phyloP scores from a whole-genome alignment of 495 filamentous ascomycete species.

The Alectoria sarmentosa region DNA sequence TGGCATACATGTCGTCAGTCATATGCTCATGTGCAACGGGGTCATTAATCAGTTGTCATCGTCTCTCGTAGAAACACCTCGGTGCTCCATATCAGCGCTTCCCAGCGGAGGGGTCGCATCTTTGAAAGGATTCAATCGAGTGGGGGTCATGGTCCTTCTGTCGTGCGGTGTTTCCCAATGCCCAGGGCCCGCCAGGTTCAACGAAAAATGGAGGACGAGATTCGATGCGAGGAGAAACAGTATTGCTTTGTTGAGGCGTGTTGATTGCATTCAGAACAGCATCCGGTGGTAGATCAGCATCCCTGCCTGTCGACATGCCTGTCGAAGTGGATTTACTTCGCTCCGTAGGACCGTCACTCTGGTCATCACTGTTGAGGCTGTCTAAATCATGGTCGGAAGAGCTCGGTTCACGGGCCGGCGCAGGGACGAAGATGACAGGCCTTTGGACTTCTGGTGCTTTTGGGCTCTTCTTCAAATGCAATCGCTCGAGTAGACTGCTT shows the following conservation, averaged over 20 bases:
- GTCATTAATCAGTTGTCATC: not conserved
- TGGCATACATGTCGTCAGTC: not conserved
- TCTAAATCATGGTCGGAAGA: constrained; percentile 1
- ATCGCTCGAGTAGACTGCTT: constrained; percentile 26
- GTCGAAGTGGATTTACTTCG: constrained; percentile 4
- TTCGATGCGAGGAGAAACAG: not conserved
- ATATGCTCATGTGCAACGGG: not conserved
- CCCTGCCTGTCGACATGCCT: not conserved
- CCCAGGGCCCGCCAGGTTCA: not conserved
- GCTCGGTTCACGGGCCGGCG: constrained; percentile 42
- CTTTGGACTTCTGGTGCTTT: constrained; percentile 33
- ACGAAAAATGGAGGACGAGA: not conserved
- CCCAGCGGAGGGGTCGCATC: not conserved
- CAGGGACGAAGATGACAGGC: constrained; percentile 62
- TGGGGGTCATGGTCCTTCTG: not conserved
- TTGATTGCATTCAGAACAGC: constrained; percentile 19
- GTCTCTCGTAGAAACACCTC: not conserved
- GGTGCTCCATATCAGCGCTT: not conserved
- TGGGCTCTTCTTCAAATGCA: constrained; percentile 27
- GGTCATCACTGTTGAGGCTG: not conserved
- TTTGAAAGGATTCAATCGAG: not conserved
- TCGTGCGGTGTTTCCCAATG: not conserved
- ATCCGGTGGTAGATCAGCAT: constrained; percentile 17
- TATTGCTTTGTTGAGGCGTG: constrained; percentile 11
- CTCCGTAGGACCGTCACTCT: not conserved